Evolutionary conservation across 1,139 yeast genomes (phyloP).

Genomic region (Hansenula sp.): DNA sequence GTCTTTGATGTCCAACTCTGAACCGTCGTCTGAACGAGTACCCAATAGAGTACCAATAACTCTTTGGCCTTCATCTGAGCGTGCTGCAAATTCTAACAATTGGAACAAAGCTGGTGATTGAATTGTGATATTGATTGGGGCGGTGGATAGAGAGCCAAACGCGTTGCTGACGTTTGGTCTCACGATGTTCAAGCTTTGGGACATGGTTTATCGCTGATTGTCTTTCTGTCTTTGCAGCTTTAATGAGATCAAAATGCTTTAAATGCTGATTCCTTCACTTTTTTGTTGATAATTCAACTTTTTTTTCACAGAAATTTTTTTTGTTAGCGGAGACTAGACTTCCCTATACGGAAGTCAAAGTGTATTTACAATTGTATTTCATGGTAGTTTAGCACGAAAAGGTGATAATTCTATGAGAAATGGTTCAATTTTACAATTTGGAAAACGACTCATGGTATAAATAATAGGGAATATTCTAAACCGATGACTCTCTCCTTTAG

Average conservation of each 20-base stretch:
- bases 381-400: too few relatives aligned
- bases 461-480: too few relatives aligned
- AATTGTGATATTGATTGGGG: constrained; percentile 50
- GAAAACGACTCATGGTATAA: too few relatives aligned
- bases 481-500: too few relatives aligned
- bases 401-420: too few relatives aligned
- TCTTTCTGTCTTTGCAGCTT: not conserved
- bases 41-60: constrained; percentile 85
- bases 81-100: constrained; percentile 55
- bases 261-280: too few relatives aligned
- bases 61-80: constrained; percentile 45
- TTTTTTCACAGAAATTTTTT: constrained; percentile 1
- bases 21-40: constrained; percentile 81
- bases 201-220: constrained; percentile 14
- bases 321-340: not conserved
- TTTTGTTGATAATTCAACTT: not conserved
- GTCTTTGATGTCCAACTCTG: constrained; percentile 67
- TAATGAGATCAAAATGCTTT: too few relatives aligned
- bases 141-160: constrained; percentile 38
- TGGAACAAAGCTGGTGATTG: constrained; percentile 75
- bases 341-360: not conserved
- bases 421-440: too few relatives aligned
- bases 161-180: constrained; percentile 59
- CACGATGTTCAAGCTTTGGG: constrained; percentile 49
- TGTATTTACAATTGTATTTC: not conserved